These are phyloP conservation scores for Chamaecyparis obtusa DNA, from an alignment of 75 land plant genomes.

Conservation along the genomic window DNA sequence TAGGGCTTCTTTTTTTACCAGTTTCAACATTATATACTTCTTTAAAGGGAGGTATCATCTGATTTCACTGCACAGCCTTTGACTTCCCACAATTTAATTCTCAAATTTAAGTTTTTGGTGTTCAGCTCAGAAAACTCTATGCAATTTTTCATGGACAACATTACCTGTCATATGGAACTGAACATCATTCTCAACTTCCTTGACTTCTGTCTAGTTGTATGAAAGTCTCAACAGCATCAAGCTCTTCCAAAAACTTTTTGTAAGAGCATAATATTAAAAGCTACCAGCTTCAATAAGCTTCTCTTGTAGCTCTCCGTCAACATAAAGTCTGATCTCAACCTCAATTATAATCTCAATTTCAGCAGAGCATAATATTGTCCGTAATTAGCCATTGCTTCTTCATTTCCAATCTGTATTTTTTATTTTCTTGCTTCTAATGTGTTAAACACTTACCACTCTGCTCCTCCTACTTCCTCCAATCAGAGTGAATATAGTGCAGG, in stretches of 20 bases:
- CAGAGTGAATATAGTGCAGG: no score
- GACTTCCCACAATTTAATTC: background rate
- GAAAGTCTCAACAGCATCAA: background rate
- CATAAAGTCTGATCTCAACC: no score
- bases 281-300: no score
- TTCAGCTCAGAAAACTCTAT: background rate
- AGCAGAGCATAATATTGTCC: no score
- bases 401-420: no score
- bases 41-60: background rate
- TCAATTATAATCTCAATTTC: no score
- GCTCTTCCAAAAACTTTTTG: background rate
- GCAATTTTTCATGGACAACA: background rate
- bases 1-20: background rate
- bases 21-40: background rate
- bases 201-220: background rate
- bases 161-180: background rate
- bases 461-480: no score
- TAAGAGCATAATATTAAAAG: no score
- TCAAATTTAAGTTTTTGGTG: background rate
- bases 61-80: background rate
- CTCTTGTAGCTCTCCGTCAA: no score
- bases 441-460: no score
- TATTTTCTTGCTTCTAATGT: no score
- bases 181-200: background rate
- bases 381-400: no score